Evolutionary conservation across 306 rosid species (phyloP).

Genomic region (Ammopiptanthus mongolicus): DNA sequence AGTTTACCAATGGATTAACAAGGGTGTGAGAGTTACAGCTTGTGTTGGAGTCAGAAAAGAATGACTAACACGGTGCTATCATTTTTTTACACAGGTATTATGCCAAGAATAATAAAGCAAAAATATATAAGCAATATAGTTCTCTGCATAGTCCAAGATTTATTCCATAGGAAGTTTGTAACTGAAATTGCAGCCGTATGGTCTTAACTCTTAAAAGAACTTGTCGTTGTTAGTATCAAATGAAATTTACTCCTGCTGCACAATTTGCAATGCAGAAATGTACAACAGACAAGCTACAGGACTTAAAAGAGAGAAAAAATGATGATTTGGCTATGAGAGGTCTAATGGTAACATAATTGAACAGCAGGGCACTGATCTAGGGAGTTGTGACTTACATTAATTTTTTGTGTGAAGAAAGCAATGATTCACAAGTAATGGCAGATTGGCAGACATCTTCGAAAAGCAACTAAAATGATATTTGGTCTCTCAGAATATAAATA

Average conservation of each 20-base stretch:
- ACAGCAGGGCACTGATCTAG: not conserved
- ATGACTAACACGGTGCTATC: not conserved
- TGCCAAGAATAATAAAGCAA: not conserved
- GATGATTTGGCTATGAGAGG: not conserved
- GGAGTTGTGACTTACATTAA: not conserved
- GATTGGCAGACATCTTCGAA: not conserved
- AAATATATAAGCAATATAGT: not conserved
- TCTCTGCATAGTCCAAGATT: not conserved
- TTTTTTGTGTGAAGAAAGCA: not conserved
- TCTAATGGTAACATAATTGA: not conserved
- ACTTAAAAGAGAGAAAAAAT: not conserved
- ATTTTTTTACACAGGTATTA: not conserved
- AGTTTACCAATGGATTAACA: not conserved
- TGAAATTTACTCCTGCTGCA: not conserved
- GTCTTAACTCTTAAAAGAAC: not conserved
- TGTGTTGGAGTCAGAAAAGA: not conserved
- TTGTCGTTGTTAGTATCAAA: not conserved
- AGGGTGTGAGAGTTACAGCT: not conserved
- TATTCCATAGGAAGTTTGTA: not conserved
- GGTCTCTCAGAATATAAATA: not conserved
- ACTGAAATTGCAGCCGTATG: not conserved
- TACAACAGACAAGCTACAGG: not conserved
- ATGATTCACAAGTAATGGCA: slow-evolving; percentile 13
- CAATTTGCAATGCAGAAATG: not conserved
- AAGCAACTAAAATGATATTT: slow-evolving; percentile 12